Evolutionary conservation across 441 rosid species (phyloP).

Genomic region (Corymbia calophylla): DNA sequence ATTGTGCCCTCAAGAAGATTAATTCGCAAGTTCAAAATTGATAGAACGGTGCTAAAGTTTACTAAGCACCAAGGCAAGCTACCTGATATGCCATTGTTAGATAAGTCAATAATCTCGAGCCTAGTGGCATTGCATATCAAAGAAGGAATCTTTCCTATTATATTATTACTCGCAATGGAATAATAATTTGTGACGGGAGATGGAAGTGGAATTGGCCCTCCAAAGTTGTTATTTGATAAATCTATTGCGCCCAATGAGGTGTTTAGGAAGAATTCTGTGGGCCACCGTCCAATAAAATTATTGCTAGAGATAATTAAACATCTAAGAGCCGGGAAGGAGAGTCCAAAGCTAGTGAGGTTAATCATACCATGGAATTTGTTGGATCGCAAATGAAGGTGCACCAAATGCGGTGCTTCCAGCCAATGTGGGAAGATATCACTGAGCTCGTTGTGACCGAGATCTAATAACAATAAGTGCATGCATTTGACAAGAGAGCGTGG

Average conservation of each 20-base stretch:
- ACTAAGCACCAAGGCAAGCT: background rate
- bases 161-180: background rate
- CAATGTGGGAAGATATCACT: background rate
- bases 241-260: background rate
- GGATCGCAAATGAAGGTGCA: background rate
- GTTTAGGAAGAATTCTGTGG: background rate
- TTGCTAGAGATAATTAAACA: background rate
- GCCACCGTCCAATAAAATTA: background rate
- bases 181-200: background rate
- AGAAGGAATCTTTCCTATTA: background rate
- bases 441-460: accelerated
- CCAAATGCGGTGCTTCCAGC: background rate
- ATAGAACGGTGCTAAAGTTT: background rate
- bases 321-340: background rate
- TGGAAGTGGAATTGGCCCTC: background rate
- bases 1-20: background rate
- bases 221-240: background rate
- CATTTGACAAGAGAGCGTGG: background rate
- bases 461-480: accelerated
- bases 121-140: background rate
- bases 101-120: background rate
- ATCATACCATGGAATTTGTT: background rate
- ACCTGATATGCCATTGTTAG: background rate
- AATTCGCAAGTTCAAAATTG: background rate
- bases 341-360: background rate